Percentiles rank a stretch among this genome's conserved stretches.
Conservation (phyloP, 139 green algal genomes). For the Chlorella sp. region DNA sequence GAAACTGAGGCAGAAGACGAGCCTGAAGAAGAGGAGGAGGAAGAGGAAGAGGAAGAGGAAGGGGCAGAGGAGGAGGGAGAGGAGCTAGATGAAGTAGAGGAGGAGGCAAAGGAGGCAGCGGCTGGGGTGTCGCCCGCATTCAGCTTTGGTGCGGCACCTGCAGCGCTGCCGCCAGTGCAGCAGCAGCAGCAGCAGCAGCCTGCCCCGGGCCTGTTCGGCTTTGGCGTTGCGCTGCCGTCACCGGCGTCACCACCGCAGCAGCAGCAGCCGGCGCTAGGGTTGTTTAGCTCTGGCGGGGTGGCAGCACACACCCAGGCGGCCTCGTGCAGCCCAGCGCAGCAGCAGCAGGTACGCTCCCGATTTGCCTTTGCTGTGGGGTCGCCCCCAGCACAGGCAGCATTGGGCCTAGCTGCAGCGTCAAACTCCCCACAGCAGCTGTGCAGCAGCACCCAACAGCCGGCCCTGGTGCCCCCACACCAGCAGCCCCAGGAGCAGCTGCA, state of each 20-base stretch:
- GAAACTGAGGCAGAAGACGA: not conserved
- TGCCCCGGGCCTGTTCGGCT: not conserved
- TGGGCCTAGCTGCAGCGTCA: not conserved
- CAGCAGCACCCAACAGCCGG: not conserved
- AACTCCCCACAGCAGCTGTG: not conserved
- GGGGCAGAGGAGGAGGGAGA: not conserved
- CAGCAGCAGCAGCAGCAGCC: not conserved
- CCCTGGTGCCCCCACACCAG: not conserved
- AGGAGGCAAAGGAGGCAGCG: not conserved
- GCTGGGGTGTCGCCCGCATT: not conserved
- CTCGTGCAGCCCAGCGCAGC: not conserved
- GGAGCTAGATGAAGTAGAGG: not conserved
- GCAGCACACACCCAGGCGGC: not conserved
- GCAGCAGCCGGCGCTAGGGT: too few relatives aligned
- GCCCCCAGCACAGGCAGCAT: not conserved
- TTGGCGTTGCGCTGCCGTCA: not conserved
- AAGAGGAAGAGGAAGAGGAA: not conserved
- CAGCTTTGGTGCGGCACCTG: not conserved
- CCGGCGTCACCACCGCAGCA: not conserved
- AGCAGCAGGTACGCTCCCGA: not conserved
- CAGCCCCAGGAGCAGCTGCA: not conserved
- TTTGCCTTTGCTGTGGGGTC: slow-evolving; percentile 8
- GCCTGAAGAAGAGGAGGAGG: not conserved
- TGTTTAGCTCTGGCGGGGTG: not conserved
- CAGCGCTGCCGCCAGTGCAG: not conserved